A percentile compares a stretch with the other conserved stretches of the same genome.
phyloP scores from a whole-genome alignment of 2,329 filamentous ascomycete genomes.

The Balansia obtecta region DNA sequence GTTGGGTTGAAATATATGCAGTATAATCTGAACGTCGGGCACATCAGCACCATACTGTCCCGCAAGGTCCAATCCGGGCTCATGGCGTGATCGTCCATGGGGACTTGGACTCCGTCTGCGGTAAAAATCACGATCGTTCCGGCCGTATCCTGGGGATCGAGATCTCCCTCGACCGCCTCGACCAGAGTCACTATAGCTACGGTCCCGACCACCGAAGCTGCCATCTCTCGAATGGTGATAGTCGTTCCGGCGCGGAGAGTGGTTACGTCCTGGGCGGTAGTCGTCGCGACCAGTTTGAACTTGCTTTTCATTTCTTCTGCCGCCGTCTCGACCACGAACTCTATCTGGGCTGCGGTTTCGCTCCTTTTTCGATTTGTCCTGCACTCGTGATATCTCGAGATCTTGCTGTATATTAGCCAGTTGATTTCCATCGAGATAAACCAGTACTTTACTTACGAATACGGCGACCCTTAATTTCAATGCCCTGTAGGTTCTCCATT shows the following conservation, averaged over 20 bases:
- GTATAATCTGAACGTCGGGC: slow-evolving; percentile 80
- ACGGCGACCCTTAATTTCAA: slow-evolving; percentile 74
- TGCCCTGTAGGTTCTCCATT: slow-evolving; percentile 66
- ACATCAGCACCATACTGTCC: slow-evolving; percentile 61
- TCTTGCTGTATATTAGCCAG: slow-evolving; percentile 35
- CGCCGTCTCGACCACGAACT: slow-evolving; percentile 33
- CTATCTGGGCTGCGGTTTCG: slow-evolving; percentile 48
- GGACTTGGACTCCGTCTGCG: slow-evolving; percentile 62
- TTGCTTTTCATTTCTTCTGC: slow-evolving; percentile 31
- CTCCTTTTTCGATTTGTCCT: slow-evolving; percentile 59
- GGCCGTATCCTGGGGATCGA: slow-evolving; percentile 45
- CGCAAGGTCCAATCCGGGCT: slow-evolving; percentile 56
- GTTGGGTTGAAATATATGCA: slow-evolving; percentile 67
- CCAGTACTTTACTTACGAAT: slow-evolving; percentile 56
- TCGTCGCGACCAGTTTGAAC: slow-evolving; percentile 46
- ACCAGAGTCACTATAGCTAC: slow-evolving; percentile 27
- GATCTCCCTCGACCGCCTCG: slow-evolving; percentile 48
- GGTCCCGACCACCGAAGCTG: slow-evolving; percentile 35
- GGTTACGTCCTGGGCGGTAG: slow-evolving; percentile 48
- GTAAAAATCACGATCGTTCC: slow-evolving; percentile 39
- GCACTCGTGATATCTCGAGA: slow-evolving; percentile 78
- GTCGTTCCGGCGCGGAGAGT: slow-evolving; percentile 44
- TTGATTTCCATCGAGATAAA: neutral
- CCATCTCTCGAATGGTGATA: slow-evolving; percentile 51
- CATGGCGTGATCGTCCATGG: slow-evolving; percentile 32